Conservation (phyloP, 768 basidiomycete species). For the Hirschioporus abietinus region DNA sequence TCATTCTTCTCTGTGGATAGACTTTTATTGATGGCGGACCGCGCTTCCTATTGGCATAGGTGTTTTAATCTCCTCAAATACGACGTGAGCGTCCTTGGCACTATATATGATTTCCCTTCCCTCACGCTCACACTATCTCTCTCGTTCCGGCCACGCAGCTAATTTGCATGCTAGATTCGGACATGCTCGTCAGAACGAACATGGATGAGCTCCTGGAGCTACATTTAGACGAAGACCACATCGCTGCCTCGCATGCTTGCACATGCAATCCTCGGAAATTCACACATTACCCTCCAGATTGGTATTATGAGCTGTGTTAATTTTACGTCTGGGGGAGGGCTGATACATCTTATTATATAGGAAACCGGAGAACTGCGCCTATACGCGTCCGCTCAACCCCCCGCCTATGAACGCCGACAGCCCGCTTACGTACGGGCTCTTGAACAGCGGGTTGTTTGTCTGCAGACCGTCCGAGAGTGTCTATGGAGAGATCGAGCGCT, state of each 20-base stretch:
- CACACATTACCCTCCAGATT: slow-evolving; percentile 83
- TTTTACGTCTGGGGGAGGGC: neutral
- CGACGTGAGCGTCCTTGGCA: slow-evolving; percentile 8
- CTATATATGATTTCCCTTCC: neutral
- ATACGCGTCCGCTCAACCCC: slow-evolving; percentile 48
- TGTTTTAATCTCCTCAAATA: neutral
- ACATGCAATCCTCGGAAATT: slow-evolving; percentile 89
- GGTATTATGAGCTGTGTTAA: slow-evolving; percentile 37
- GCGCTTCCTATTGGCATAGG: neutral
- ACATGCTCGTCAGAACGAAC: slow-evolving; percentile 79
- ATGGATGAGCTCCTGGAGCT: slow-evolving; percentile 72
- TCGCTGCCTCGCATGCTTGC: slow-evolving; percentile 87
- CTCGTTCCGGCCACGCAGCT: slow-evolving; percentile 45
- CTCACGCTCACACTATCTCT: too few species aligned
- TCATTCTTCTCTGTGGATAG: neutral
- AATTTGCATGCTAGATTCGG: slow-evolving; percentile 80
- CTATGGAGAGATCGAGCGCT: slow-evolving; percentile 46
- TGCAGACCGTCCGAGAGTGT: slow-evolving; percentile 65
- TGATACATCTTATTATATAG: slow-evolving; percentile 32
- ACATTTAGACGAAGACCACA: slow-evolving; percentile 56
- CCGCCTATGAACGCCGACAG: slow-evolving; percentile 34
- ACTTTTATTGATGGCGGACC: neutral
- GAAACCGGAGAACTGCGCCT: slow-evolving; percentile 87
- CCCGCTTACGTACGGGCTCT: slow-evolving; percentile 70
- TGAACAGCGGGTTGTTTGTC: slow-evolving; percentile 89